Conservation (phyloP, 129 eudicot genomes). For the Centella asiatica region DNA sequence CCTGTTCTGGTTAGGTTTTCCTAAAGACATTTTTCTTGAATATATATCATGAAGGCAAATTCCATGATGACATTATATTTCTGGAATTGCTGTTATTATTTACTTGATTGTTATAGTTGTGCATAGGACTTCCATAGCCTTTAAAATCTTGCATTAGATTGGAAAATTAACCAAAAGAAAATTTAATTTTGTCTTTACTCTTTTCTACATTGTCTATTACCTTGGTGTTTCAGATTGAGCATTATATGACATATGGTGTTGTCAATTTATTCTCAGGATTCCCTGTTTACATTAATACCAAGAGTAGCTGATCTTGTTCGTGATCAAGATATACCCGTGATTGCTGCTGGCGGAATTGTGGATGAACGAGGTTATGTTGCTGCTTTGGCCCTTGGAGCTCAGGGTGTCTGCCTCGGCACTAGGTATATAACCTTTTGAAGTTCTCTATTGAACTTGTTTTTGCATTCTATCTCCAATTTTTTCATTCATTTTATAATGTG, state of each 20-base stretch:
- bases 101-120: background rate
- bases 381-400: slow-evolving; percentile 94
- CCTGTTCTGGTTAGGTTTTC: too few relatives aligned
- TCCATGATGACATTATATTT: too few relatives aligned
- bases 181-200: background rate
- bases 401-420: slow-evolving; percentile 80
- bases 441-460: background rate
- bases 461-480: background rate
- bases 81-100: background rate
- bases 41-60: too few relatives aligned
- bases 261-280: slow-evolving; percentile 39
- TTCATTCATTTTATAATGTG: too few relatives aligned
- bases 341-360: slow-evolving; percentile 96
- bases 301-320: slow-evolving; percentile 66
- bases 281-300: slow-evolving; percentile 53
- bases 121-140: background rate
- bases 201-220: background rate
- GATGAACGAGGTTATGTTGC: slow-evolving; percentile 95
- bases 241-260: background rate
- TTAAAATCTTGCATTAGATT: background rate
- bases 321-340: slow-evolving; percentile 53
- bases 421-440: slow-evolving; percentile 35
- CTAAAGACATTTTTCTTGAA: too few relatives aligned
- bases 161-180: background rate
- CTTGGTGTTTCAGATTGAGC: background rate